Evolutionary conservation across 768 basidiomycete genomes (phyloP), one percentile per base, ranked within the genome.

Genomic region (Tulasnella sp.): DNA sequence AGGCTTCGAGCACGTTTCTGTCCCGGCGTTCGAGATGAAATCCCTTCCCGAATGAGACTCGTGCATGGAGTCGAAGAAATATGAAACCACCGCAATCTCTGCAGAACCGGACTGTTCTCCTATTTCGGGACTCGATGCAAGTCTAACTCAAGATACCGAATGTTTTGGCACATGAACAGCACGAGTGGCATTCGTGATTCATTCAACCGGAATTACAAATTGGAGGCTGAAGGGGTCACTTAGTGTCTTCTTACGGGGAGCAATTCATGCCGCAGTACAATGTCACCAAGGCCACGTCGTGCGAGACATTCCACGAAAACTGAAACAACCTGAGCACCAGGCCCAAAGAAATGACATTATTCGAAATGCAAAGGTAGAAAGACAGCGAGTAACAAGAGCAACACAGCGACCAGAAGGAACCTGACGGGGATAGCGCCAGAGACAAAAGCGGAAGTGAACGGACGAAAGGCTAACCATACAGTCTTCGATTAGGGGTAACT

Each of bases 1-100:
- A 69, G 64, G 64, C 64, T 69, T 69, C 64, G 64, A 69, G 64
- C 64, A 69, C 64, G 64, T 69, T 69, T 69, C 64, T 69, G 14
- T 37, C 20, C 28, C 64, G 64, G 64, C 64, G 64, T 69, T 69
- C 31, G 64, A 69, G 64, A 69, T 69, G 64, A 69, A 69, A 69
- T 69, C 31, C 64, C 31, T 37, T 14, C 28, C 34, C 31, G 28
- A 37, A 37, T 14, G 64, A 69, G 64, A 69, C 64, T 69, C 64
- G 64, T 69, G 64, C 31, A 69, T 37, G 64, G 64, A 69, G 64
- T 44, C 64, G 64, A 69, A 69, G 64, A 37, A 69, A 28, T 28
- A 69, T 37, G 64, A 69, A 69, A 37, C 64, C 64, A 18, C 54
- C 54, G 4, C 24, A 54, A n/a, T 54, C 0, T 37, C 6, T 2